Evolutionary conservation across 192 early-diverging fungal genomes (phyloP).

Genomic region (Obelidium mucronatum): DNA sequence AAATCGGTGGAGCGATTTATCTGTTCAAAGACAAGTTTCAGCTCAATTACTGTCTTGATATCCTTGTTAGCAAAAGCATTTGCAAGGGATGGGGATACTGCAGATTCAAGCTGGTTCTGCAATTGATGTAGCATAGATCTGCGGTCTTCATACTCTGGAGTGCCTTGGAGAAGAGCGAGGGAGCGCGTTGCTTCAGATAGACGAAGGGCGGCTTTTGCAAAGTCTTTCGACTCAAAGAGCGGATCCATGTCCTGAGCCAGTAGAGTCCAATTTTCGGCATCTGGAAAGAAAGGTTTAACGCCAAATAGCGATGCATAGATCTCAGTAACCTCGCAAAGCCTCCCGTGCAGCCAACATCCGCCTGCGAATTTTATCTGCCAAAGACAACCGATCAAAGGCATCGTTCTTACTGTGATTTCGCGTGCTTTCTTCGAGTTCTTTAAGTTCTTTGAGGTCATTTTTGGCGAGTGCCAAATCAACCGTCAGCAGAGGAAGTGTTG

Average conservation of each 20-base stretch:
- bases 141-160: conserved; percentile 73
- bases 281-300: conserved; percentile 61
- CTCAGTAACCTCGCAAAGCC: background rate
- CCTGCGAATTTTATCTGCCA: conserved; percentile 68
- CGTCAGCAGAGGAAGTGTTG: no score
- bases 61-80: conserved; percentile 67
- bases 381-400: conserved; percentile 67
- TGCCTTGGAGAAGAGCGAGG: conserved; percentile 67
- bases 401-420: conserved; percentile 29
- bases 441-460: no score
- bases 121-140: conserved; percentile 60
- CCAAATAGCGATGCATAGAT: background rate
- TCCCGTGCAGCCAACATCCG: conserved; percentile 70
- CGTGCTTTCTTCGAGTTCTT: no score
- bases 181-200: conserved; percentile 74
- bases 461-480: no score
- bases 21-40: conserved; percentile 63
- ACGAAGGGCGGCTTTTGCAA: conserved; percentile 62
- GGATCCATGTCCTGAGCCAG: conserved; percentile 72
- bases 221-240: conserved; percentile 70
- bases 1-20: conserved; percentile 67
- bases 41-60: conserved; percentile 54
- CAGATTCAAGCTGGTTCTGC: conserved; percentile 66
- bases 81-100: conserved; percentile 56
- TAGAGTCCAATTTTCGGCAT: conserved; percentile 83